These are phyloP conservation scores for Calvatia gigantea DNA, from an alignment of 768 basidiomycete genomes.

Conservation along the genomic window DNA sequence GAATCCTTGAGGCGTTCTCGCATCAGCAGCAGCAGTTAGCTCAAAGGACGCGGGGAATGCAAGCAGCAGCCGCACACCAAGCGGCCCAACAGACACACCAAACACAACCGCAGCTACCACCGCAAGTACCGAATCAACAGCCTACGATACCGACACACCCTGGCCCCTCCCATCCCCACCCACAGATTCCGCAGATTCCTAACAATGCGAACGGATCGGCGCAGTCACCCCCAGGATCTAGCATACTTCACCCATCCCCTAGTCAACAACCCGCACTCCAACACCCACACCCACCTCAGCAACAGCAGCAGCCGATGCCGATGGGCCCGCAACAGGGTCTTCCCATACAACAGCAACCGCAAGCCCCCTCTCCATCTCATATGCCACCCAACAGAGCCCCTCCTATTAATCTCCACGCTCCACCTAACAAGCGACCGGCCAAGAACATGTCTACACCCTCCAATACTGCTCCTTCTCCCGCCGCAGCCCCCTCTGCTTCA, in stretches of 20 bases:
- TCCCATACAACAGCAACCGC: conserved; percentile 19
- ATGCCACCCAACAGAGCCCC: not conserved
- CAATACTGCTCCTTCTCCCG: conserved; percentile 17
- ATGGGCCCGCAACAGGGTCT: conserved; percentile 16
- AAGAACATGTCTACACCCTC: conserved; percentile 9
- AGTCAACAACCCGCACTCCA: conserved; percentile 12
- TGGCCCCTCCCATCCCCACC: not conserved
- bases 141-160: not conserved
- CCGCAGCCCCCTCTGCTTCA: conserved; percentile 37
- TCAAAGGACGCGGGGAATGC: conserved; percentile 13
- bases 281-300: conserved; percentile 22
- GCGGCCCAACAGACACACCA: conserved; percentile 10
- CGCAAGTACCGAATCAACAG: conserved; percentile 6
- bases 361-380: conserved; percentile 13
- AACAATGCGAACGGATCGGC: conserved; percentile 12
- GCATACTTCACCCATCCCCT: conserved; percentile 5
- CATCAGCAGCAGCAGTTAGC: conserved; percentile 19
- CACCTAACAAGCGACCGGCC: conserved; percentile 2
- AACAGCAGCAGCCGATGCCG: conserved; percentile 18
- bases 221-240: conserved; percentile 11
- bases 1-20: conserved; percentile 31
- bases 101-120: conserved; percentile 8
- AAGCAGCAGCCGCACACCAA: conserved; percentile 14
- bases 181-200: conserved; percentile 11
- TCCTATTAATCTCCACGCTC: conserved; percentile 7